These are phyloP conservation scores for Dispira simplex DNA, from an alignment of 192 early-diverging fungal species.

Conservation along the genomic window DNA sequence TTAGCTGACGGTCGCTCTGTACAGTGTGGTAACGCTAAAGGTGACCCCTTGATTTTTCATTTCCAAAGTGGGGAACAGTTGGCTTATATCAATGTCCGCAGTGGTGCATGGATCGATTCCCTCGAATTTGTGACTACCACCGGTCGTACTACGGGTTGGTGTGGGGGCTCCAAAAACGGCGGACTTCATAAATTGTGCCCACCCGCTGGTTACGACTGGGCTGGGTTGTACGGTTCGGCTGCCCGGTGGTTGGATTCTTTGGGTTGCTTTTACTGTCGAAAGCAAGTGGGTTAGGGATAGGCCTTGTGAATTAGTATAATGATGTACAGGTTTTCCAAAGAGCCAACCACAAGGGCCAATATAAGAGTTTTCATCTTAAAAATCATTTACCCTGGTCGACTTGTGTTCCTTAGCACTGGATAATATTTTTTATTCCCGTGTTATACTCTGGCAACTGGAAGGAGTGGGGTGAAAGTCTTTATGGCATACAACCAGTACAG, in stretches of 20 bases:
- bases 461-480: no score
- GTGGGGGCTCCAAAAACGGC: slow-evolving; percentile 33
- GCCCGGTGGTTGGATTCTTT: slow-evolving; percentile 34
- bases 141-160: slow-evolving; percentile 35
- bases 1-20: slow-evolving; percentile 26
- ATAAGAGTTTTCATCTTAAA: no score
- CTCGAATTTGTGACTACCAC: slow-evolving; percentile 32
- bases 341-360: no score
- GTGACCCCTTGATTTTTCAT: slow-evolving; percentile 17
- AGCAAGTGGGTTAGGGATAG: no score
- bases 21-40: slow-evolving; percentile 26
- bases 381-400: no score
- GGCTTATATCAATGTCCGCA: slow-evolving; percentile 25
- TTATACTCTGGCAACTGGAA: no score
- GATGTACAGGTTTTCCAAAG: no score
- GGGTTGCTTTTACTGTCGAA: slow-evolving; percentile 26
- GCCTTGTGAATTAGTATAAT: no score
- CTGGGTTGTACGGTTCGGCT: slow-evolving; percentile 36
- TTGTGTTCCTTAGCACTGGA: no score
- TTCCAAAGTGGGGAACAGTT: slow-evolving; percentile 33
- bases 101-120: slow-evolving; percentile 47
- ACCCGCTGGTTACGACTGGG: slow-evolving; percentile 32
- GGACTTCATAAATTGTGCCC: slow-evolving; percentile 22
- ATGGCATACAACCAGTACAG: no score
- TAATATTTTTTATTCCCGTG: no score